Conservation (phyloP, 228 moss, liverwort and hornwort species). For the Sphagnum fallax region DNA sequence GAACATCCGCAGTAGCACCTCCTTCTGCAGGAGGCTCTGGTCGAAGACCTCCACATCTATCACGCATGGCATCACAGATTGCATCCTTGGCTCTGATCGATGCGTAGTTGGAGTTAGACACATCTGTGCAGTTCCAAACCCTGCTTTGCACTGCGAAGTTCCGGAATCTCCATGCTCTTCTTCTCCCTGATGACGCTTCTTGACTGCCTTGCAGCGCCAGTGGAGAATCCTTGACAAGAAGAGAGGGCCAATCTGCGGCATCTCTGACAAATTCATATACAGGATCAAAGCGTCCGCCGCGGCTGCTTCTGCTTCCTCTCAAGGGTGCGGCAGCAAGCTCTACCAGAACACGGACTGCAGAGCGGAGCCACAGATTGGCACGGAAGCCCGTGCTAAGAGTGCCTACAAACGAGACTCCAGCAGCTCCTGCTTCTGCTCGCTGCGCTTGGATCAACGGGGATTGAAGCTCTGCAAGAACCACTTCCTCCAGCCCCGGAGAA, state of each 20-base stretch:
- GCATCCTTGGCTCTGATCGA: constrained; percentile 56
- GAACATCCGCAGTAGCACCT: constrained; percentile 36
- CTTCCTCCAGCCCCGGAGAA: constrained; percentile 77
- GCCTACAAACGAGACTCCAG: constrained; percentile 78
- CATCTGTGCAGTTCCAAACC: constrained; percentile 39
- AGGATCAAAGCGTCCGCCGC: constrained; percentile 39
- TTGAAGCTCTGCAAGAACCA: constrained; percentile 75
- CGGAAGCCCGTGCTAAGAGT: constrained; percentile 45
- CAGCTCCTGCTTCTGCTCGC: constrained; percentile 62
- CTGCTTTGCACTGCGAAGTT: constrained; percentile 62
- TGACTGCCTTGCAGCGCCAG: not conserved
- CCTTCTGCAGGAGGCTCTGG: constrained; percentile 60
- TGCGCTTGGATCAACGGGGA: constrained; percentile 54
- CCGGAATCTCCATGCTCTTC: constrained; percentile 34
- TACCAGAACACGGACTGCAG: constrained; percentile 68
- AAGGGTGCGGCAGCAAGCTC: constrained; percentile 75
- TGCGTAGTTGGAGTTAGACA: constrained; percentile 35
- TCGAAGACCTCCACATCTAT: constrained; percentile 42
- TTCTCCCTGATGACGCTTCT: not conserved
- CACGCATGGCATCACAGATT: constrained; percentile 68
- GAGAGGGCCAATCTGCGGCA: constrained; percentile 64
- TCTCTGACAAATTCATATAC: constrained; percentile 71
- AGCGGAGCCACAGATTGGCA: constrained; percentile 77
- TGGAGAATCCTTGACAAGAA: constrained; percentile 45
- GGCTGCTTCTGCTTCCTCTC: constrained; percentile 14